Evolutionary conservation across 2,329 filamentous ascomycete genomes (phyloP).

Genomic region (Penicillium corylophilum): DNA sequence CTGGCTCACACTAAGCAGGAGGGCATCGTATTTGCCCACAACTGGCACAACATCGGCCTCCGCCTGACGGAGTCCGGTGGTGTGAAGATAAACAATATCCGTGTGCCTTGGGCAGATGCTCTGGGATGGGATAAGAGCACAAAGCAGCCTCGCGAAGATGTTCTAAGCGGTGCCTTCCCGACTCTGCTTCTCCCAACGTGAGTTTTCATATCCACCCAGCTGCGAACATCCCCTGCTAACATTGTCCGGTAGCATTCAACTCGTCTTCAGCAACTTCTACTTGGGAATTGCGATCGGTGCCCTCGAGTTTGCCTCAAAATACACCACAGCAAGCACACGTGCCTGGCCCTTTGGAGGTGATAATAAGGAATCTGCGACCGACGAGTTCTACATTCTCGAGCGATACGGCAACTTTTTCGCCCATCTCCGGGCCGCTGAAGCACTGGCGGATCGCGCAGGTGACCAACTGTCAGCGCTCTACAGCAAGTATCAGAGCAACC

Average conservation of each 20-base stretch:
- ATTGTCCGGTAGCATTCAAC: slow-evolving; percentile 51
- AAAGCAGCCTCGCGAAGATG: slow-evolving; percentile 52
- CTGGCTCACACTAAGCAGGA: slow-evolving; percentile 58
- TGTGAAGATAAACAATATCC: slow-evolving; percentile 60
- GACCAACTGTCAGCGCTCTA: slow-evolving; percentile 52
- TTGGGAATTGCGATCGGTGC: slow-evolving; percentile 62
- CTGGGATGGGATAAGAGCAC: slow-evolving; percentile 57
- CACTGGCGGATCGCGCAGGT: slow-evolving; percentile 59
- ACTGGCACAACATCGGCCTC: slow-evolving; percentile 66
- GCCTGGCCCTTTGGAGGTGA: slow-evolving; percentile 66
- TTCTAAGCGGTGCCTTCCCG: slow-evolving; percentile 56
- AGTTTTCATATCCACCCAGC: slow-evolving; percentile 9
- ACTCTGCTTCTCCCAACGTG: slow-evolving; percentile 60
- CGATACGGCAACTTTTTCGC: slow-evolving; percentile 65
- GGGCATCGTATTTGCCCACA: slow-evolving; percentile 55
- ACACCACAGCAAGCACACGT: slow-evolving; percentile 58
- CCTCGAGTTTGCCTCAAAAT: slow-evolving; percentile 55
- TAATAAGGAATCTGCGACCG: slow-evolving; percentile 57
- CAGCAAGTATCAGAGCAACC: slow-evolving; percentile 39
- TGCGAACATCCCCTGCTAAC: not conserved
- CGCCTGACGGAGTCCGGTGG: slow-evolving; percentile 64
- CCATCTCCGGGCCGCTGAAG: slow-evolving; percentile 59
- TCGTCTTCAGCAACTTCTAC: slow-evolving; percentile 67
- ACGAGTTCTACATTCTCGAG: slow-evolving; percentile 66
- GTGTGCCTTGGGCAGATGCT: slow-evolving; percentile 60